Conservation (phyloP, 768 basidiomycete species). For the Phlebiopsis flavidoalba region DNA sequence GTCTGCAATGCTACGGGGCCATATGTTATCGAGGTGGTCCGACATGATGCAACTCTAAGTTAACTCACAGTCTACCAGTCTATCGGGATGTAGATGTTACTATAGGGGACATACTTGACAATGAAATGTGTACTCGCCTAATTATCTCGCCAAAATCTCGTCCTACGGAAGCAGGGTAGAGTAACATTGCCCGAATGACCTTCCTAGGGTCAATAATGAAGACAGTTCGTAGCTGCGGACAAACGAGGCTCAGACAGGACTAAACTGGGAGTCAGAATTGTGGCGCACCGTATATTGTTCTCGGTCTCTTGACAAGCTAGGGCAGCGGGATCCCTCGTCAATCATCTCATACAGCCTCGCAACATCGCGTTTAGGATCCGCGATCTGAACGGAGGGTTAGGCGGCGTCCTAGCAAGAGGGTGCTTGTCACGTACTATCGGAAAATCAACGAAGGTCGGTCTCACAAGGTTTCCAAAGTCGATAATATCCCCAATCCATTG, state of each 20-base stretch:
- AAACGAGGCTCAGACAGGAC: neutral
- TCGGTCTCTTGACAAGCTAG: slow-evolving; percentile 80
- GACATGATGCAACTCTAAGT: neutral
- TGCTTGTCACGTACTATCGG: slow-evolving; percentile 66
- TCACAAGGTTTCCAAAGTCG: slow-evolving; percentile 62
- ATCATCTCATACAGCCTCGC: slow-evolving; percentile 92
- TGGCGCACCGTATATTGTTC: slow-evolving; percentile 79
- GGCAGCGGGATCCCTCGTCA: slow-evolving; percentile 87
- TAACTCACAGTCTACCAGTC: slow-evolving; percentile 65
- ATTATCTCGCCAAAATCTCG: slow-evolving; percentile 82
- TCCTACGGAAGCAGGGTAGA: slow-evolving; percentile 95
- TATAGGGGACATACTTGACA: neutral
- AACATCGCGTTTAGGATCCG: slow-evolving; percentile 81
- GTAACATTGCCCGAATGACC: slow-evolving; percentile 81
- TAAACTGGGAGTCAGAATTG: neutral
- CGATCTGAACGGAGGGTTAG: slow-evolving; percentile 53
- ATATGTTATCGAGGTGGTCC: neutral
- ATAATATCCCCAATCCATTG: slow-evolving; percentile 90
- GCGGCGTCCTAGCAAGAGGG: neutral
- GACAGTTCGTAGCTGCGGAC: slow-evolving; percentile 82
- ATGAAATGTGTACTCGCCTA: slow-evolving; percentile 29
- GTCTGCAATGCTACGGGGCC: slow-evolving; percentile 66
- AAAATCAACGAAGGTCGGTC: slow-evolving; percentile 76
- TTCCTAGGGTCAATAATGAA: slow-evolving; percentile 98
- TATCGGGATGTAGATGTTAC: slow-evolving; percentile 1